These are phyloP conservation scores for Rickenella mellea DNA, from an alignment of 768 basidiomycete genomes.

Conservation along the genomic window DNA sequence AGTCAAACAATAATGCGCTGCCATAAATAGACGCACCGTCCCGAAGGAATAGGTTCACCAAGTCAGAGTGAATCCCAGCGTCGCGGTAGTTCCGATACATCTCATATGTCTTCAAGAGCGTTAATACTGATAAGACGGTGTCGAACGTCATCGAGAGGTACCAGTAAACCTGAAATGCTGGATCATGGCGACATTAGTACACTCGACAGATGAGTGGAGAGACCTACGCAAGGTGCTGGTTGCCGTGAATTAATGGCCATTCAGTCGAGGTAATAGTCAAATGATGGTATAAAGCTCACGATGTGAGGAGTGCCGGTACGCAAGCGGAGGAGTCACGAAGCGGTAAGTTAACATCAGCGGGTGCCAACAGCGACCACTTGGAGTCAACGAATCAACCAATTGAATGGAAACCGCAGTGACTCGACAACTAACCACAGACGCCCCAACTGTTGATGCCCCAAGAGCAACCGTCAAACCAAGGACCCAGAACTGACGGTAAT, in stretches of 20 bases:
- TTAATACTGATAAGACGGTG: background rate
- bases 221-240: background rate
- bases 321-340: background rate
- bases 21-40: background rate
- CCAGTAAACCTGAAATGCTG: background rate
- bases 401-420: background rate
- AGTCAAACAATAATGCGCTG: background rate
- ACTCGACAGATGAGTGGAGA: background rate
- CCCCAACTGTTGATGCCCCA: background rate
- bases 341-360: background rate
- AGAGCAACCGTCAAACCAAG: background rate
- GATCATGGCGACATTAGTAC: background rate
- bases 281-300: background rate
- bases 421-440: background rate
- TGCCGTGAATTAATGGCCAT: background rate
- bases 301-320: background rate
- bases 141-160: background rate
- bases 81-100: too few relatives aligned
- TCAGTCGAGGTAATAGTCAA: too few relatives aligned
- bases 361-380: too few relatives aligned
- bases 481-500: background rate
- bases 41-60: background rate
- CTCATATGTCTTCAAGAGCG: background rate
- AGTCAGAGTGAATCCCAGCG: too few relatives aligned
- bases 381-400: background rate